Percentiles rank a stretch among this genome's conserved stretches.
phyloP scores from a whole-genome alignment of 176 grass and related monocot species.

The Hordeum vulgare region MorexV3_pseudomolecules_assembly NC_058518.1:101109557-101110056 shows the following conservation, averaged over 20 bases:
- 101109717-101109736: background rate
- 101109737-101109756: background rate
- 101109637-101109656: background rate
- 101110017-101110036: background rate
- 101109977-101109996: constrained; percentile 68
- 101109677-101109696: background rate
- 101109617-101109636: background rate
- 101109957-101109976: constrained; percentile 79
- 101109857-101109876: constrained; percentile 62
- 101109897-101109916: constrained; percentile 43
- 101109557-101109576: background rate
- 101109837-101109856: background rate
- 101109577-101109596: background rate
- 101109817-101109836: background rate
- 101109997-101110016: constrained; percentile 8
- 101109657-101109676: background rate
- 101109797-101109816: background rate
- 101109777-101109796: background rate
- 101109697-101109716: background rate
- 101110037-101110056: constrained; percentile 5
- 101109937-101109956: constrained; percentile 52
- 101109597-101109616: background rate
- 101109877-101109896: constrained; percentile 39
- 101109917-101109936: constrained; percentile 32
- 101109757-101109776: background rate